Evolutionary conservation across 75 land plant genomes (phyloP).

Genomic region (Pinus tabuliformis): DNA sequence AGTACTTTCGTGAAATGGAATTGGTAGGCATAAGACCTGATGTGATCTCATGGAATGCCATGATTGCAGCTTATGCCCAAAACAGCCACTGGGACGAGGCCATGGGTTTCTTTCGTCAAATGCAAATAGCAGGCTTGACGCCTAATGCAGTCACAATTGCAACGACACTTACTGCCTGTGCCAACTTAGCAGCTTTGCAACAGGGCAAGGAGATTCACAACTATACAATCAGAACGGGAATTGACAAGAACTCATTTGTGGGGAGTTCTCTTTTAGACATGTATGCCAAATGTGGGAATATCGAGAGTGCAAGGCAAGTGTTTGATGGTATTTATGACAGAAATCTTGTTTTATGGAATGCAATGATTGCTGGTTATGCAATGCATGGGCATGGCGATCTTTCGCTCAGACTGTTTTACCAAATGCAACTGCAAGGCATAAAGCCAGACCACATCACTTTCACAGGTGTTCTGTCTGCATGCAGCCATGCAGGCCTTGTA

Average conservation of each 20-base stretch:
- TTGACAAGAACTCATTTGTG: conserved; percentile 21
- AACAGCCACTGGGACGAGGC: conserved; percentile 33
- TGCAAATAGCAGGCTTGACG: conserved; percentile 10
- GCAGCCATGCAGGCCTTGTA: conserved; percentile 68
- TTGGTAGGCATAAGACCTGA: conserved; percentile 12
- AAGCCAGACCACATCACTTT: conserved; percentile 35
- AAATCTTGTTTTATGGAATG: conserved; percentile 53
- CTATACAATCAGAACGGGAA: conserved; percentile 26
- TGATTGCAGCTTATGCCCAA: conserved; percentile 60
- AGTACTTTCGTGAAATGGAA: conserved; percentile 28
- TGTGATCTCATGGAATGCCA: conserved; percentile 61
- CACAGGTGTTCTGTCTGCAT: conserved; percentile 44
- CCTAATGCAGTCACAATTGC: conserved; percentile 58
- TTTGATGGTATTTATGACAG: conserved; percentile 26
- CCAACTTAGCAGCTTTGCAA: conserved; percentile 14
- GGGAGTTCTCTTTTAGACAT: conserved; percentile 53
- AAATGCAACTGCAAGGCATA: conserved; percentile 31
- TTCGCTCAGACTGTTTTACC: conserved; percentile 37
- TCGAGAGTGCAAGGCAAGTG: conserved; percentile 24
- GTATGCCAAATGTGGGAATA: conserved; percentile 55
- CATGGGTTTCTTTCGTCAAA: conserved; percentile 24
- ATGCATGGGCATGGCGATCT: conserved; percentile 40
- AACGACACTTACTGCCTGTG: conserved; percentile 44
- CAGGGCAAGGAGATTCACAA: conserved; percentile 35
- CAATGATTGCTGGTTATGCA: conserved; percentile 42